A percentile compares a stretch with the other conserved stretches of the same genome.
phyloP scores from a whole-genome alignment of 73 alveolate species.

The Paramecium caudatum region DNA sequence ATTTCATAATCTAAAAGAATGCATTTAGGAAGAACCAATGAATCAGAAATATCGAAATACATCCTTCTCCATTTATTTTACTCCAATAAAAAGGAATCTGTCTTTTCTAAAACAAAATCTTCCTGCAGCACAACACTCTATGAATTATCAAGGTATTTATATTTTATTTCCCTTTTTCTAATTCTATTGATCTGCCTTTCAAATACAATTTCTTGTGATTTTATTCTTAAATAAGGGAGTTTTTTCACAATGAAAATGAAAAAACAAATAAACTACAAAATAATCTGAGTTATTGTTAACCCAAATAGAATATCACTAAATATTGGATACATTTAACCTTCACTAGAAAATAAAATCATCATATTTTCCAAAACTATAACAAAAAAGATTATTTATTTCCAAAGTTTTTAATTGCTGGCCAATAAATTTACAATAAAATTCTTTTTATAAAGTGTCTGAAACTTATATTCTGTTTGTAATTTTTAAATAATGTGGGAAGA shows the following conservation, averaged over 20 bases:
- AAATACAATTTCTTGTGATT: not conserved
- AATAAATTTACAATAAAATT: constrained; percentile 22
- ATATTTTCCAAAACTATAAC: constrained; percentile 46
- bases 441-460: not conserved
- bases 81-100: constrained; percentile 6
- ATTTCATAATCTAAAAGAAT: constrained; percentile 15
- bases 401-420: constrained; percentile 43
- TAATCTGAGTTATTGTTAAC: not conserved
- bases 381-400: constrained; percentile 59
- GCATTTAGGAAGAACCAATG: not conserved
- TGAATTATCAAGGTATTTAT: constrained; percentile 38
- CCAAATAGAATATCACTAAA: constrained; percentile 4
- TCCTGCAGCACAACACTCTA: constrained; percentile 19
- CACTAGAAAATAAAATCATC: constrained; percentile 43
- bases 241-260: constrained; percentile 37
- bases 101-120: constrained; percentile 19
- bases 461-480: constrained; percentile 31
- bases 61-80: constrained; percentile 3
- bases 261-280: constrained; percentile 15
- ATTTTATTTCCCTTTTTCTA: constrained; percentile 55
- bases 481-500: not conserved
- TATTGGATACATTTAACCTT: not conserved
- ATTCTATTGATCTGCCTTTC: constrained; percentile 34
- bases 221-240: constrained; percentile 24
- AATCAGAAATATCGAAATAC: constrained; percentile 20